Conservation (phyloP, 2,329 filamentous ascomycete species). For the Plenodomus biglobosus region DNA sequence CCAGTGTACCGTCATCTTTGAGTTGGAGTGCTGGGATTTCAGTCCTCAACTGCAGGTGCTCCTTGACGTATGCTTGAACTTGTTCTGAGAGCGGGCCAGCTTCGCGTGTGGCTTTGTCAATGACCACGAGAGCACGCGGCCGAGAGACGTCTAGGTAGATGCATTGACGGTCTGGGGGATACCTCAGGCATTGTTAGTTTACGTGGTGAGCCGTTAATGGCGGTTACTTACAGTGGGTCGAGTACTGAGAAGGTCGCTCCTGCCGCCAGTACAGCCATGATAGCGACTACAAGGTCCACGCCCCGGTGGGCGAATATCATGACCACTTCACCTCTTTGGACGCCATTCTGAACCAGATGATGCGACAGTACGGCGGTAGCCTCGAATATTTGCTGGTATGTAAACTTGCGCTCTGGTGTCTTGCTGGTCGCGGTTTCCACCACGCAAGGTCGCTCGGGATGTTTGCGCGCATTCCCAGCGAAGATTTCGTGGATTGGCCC, state of each 20-base stretch:
- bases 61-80: slow-evolving; percentile 68
- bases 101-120: slow-evolving; percentile 71
- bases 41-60: slow-evolving; percentile 71
- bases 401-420: slow-evolving; percentile 67
- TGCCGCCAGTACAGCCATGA: slow-evolving; percentile 71
- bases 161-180: slow-evolving; percentile 77
- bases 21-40: slow-evolving; percentile 74
- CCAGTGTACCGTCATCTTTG: slow-evolving; percentile 67
- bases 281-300: slow-evolving; percentile 74
- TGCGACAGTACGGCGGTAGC: slow-evolving; percentile 79
- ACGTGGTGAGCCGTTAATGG: background rate
- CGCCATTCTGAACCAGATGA: slow-evolving; percentile 72
- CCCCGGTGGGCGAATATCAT: slow-evolving; percentile 88
- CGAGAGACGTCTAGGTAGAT: slow-evolving; percentile 80
- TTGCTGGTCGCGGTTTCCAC: slow-evolving; percentile 61
- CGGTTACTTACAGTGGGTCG: slow-evolving; percentile 67
- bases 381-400: slow-evolving; percentile 84
- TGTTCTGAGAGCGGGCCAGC: slow-evolving; percentile 62
- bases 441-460: slow-evolving; percentile 70
- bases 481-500: slow-evolving; percentile 74
- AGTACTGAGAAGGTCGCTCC: slow-evolving; percentile 66
- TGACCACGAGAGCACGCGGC: slow-evolving; percentile 71
- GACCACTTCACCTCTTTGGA: slow-evolving; percentile 80
- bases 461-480: slow-evolving; percentile 62
- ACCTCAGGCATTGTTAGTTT: slow-evolving; percentile 50